phyloP scores from a whole-genome alignment of 495 filamentous ascomycete genomes.

The Oleoguttula mirabilis region DNA sequence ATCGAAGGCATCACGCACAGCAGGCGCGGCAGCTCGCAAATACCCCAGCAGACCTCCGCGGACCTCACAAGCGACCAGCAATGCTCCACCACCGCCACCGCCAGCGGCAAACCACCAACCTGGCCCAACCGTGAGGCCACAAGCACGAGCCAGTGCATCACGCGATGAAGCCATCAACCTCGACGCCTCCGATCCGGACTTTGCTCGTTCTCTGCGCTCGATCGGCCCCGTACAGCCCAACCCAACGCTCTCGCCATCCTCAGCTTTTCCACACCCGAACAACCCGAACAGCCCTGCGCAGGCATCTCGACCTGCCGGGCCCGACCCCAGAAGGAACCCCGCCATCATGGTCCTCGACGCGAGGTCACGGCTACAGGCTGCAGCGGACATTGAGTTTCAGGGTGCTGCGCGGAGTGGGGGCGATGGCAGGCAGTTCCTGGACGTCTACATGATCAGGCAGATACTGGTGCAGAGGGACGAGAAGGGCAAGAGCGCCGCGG shows the following conservation, averaged over 20 bases:
- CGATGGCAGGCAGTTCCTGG: slow-evolving; percentile 45
- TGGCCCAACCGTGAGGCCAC: slow-evolving; percentile 11
- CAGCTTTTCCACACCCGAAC: slow-evolving; percentile 32
- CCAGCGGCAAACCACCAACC: slow-evolving; percentile 1
- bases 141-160: slow-evolving; percentile 1
- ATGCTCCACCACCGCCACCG: slow-evolving; percentile 2
- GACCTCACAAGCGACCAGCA: neutral
- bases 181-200: slow-evolving; percentile 53
- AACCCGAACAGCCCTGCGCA: slow-evolving; percentile 19
- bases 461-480: slow-evolving; percentile 49
- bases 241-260: slow-evolving; percentile 46
- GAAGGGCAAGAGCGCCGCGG: slow-evolving; percentile 34
- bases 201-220: slow-evolving; percentile 46
- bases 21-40: slow-evolving; percentile 41
- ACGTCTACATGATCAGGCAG: slow-evolving; percentile 49
- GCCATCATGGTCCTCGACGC: slow-evolving; percentile 43
- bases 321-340: slow-evolving; percentile 41
- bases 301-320: slow-evolving; percentile 14
- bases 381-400: slow-evolving; percentile 44
- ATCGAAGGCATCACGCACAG: slow-evolving; percentile 49
- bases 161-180: slow-evolving; percentile 47
- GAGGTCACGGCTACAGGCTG: slow-evolving; percentile 44
- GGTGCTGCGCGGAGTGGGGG: slow-evolving; percentile 37
- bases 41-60: slow-evolving; percentile 41
- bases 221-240: slow-evolving; percentile 54